Percentiles rank a stretch among this genome's conserved stretches.
Evolutionary conservation across 805 yeast genomes (phyloP).

Genomic region (Helenozyma rhizophorensis): DNA sequence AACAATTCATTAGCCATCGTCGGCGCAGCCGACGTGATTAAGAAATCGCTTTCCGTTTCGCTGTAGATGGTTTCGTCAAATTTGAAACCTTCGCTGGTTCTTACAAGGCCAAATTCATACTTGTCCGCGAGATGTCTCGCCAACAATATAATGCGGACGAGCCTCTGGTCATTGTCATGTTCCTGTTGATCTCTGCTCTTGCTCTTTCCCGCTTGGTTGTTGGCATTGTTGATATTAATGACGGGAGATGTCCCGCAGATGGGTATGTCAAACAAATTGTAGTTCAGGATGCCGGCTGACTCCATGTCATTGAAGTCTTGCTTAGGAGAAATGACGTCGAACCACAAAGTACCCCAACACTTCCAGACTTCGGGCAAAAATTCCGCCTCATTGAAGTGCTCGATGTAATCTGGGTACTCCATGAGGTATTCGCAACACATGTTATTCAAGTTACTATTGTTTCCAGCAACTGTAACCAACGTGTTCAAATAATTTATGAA

Average conservation of each 20-base stretch:
- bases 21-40: constrained; percentile 17
- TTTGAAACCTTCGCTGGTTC: constrained; percentile 43
- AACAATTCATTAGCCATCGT: constrained; percentile 18
- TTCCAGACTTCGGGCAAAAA: constrained; percentile 74
- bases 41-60: constrained; percentile 20
- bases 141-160: constrained; percentile 47
- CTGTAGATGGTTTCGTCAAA: constrained; percentile 29
- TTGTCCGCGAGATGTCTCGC: constrained; percentile 49
- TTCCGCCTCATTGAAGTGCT: constrained; percentile 54
- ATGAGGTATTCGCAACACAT: constrained; percentile 18
- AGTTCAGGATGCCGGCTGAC: constrained; percentile 53
- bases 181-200: constrained; percentile 24
- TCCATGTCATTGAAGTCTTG: constrained; percentile 45
- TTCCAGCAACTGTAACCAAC: constrained; percentile 35
- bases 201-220: not conserved
- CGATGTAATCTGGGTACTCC: constrained; percentile 37
- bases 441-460: constrained; percentile 21
- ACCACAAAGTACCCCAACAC: constrained; percentile 84
- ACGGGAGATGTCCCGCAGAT: constrained; percentile 50
- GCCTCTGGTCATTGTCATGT: constrained; percentile 47
- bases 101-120: constrained; percentile 52
- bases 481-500: constrained; percentile 62
- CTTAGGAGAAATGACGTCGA: constrained; percentile 54
- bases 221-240: constrained; percentile 12
- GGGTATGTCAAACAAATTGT: constrained; percentile 59